These are phyloP conservation scores for Misopates orontium DNA, from an alignment of 257 asterid genomes.

Conservation along the genomic window DNA sequence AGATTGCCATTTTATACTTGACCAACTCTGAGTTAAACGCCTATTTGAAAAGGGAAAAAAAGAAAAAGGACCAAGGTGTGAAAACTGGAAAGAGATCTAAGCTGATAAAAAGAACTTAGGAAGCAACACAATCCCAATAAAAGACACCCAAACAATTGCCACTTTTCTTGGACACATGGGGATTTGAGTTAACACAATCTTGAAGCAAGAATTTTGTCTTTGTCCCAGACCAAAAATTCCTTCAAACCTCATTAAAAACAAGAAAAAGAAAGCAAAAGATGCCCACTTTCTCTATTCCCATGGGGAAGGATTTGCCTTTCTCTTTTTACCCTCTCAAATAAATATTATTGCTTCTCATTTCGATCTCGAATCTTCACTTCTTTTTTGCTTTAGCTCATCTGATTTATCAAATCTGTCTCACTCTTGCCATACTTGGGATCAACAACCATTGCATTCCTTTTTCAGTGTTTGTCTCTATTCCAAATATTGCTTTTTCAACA, in stretches of 20 bases:
- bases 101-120: neutral
- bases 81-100: no score
- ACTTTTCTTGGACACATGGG: constrained; percentile 47
- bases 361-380: constrained; percentile 45
- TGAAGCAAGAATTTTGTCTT: constrained; percentile 36
- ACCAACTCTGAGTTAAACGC: neutral
- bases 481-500: constrained; percentile 35
- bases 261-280: constrained; percentile 38
- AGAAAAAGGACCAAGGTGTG: neutral
- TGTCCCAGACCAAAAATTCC: constrained; percentile 28
- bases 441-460: constrained; percentile 34
- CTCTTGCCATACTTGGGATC: constrained; percentile 56
- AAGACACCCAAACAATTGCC: constrained; percentile 22
- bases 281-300: constrained; percentile 61
- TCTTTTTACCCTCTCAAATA: constrained; percentile 23
- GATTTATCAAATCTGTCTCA: constrained; percentile 44
- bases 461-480: constrained; percentile 49
- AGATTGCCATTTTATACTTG: constrained; percentile 25
- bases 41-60: neutral
- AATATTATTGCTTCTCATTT: constrained; percentile 39
- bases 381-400: constrained; percentile 11
- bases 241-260: constrained; percentile 28
- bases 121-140: constrained; percentile 6
- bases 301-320: constrained; percentile 44
- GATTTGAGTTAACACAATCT: constrained; percentile 41